phyloP scores from a whole-genome alignment of 2,329 filamentous ascomycete species.

The Pseudofabraea citricarpa region DNA sequence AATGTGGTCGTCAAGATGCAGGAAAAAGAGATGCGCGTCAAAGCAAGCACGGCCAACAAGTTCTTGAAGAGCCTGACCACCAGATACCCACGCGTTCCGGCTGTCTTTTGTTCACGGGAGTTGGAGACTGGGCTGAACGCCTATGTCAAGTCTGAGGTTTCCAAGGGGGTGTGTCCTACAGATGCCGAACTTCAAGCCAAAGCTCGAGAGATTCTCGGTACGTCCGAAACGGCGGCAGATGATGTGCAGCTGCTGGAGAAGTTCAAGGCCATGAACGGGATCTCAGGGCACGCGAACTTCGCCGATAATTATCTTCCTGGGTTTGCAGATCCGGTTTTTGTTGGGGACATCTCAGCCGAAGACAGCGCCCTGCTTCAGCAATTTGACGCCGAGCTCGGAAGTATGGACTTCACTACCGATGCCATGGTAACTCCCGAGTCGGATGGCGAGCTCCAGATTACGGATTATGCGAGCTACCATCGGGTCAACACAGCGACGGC shows the following conservation, averaged over 20 bases:
- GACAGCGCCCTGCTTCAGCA: neutral
- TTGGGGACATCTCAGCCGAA: neutral
- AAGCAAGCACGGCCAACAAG: constrained; percentile 41
- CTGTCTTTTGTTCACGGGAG: constrained; percentile 54
- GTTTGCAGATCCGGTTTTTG: neutral
- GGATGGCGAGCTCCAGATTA: no score
- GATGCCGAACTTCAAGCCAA: constrained; percentile 42
- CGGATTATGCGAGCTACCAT: constrained; percentile 16
- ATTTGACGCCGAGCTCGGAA: neutral
- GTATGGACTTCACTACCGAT: neutral
- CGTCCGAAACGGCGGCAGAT: constrained; percentile 47
- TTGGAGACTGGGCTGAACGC: constrained; percentile 49
- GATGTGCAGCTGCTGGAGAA: constrained; percentile 46
- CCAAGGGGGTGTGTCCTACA: constrained; percentile 37
- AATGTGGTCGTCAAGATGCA: constrained; percentile 22
- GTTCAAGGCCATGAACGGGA: constrained; percentile 33
- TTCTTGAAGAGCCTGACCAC: constrained; percentile 41
- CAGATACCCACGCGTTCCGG: constrained; percentile 40
- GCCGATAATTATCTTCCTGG: no score
- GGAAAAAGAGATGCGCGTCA: constrained; percentile 36
- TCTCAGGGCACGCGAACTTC: no score
- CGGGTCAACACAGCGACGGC: constrained; percentile 15
- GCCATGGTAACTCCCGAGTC: no score
- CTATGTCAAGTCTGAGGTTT: constrained; percentile 40
- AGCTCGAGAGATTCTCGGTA: constrained; percentile 43